Conservation (phyloP, 768 basidiomycete genomes). For the Rhodotorula babjevae region DNA sequence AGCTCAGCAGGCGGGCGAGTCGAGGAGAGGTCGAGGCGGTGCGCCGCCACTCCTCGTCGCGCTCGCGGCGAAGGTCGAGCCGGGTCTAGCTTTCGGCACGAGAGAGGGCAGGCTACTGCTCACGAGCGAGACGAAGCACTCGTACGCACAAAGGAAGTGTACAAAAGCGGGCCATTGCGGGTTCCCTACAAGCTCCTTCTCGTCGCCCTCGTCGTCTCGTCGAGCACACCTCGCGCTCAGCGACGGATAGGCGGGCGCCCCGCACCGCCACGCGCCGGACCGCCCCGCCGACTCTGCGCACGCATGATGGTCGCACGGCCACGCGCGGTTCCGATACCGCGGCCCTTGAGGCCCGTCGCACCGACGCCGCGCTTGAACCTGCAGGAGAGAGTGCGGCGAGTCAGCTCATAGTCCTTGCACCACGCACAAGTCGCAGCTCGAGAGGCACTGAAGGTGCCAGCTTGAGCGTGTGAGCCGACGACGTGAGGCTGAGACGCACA, state of each 20-base stretch:
- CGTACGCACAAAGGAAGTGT: no score
- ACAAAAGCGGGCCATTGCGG: not conserved
- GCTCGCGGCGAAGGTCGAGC: no score
- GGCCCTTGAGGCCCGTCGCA: constrained; percentile 95
- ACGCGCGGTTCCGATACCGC: constrained; percentile 98
- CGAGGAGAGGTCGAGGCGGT: no score
- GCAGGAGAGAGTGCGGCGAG: not conserved
- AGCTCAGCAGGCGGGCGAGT: no score
- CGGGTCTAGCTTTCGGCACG: no score
- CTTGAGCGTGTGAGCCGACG: no score
- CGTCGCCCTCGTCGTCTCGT: not conserved
- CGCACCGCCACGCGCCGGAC: constrained; percentile 15
- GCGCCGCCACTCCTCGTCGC: no score
- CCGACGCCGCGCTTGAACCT: constrained; percentile 96
- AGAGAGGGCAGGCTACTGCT: no score
- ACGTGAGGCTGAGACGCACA: no score
- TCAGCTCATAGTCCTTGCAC: no score
- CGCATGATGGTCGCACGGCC: constrained; percentile 98
- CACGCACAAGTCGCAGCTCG: no score
- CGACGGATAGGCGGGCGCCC: constrained; percentile 28
- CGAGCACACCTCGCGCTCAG: not conserved
- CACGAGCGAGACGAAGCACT: no score
- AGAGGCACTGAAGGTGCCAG: constrained; percentile 2
- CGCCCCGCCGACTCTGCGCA: constrained; percentile 47
- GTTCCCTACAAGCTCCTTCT: not conserved